Evolutionary conservation across 257 asterid species (phyloP), one percentile per base, ranked within the genome.

Genomic region (Henckelia pumila): DNA sequence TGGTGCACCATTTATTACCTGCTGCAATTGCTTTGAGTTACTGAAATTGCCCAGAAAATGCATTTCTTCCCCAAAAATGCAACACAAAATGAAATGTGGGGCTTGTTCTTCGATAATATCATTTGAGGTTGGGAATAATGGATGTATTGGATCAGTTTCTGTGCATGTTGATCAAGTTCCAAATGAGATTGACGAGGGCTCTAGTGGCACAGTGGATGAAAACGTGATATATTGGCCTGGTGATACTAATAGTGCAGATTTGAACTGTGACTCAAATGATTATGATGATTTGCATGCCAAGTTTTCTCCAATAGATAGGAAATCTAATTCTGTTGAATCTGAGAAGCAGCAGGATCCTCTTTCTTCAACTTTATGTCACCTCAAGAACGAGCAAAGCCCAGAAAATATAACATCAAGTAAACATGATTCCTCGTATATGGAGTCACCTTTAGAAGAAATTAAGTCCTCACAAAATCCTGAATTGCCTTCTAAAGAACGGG

Each of bases 1-100:
- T 53, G 99, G 96, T 47, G 95, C 99, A 61, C 99, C 99, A 4
- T 84, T 90, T 25, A 65, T 90, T 71, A 76, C 92, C n/a, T 93
- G 99, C 81, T 79, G 81, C 67, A 85, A 79, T 71, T 93, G 99
- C 88, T 90, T 80, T 59, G 96, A 86, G 88, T 35, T 88, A 59
- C 82, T 93, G 79, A 88, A 74, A 70, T 73, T 93, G 40, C 80
- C 92, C 19, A 82, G 74, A 71, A 88, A 81, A 75, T 79, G 73
- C 73, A 67, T 81, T 52, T 75, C 82, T 4, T 68, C 29, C 24
- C 86, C 58, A 65, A 83, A 86, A 78, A 76, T 19, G n/a, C 76
- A 64, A 47, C 81, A 80, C 73, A 81, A 73, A 77, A 56, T 88
- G 63, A 93, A 85, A 81, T 93, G 99, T 8, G 99, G 97, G 66